phyloP scores from a whole-genome alignment of 78 protist species.

The Dictyostelium firmibasis region DNA sequence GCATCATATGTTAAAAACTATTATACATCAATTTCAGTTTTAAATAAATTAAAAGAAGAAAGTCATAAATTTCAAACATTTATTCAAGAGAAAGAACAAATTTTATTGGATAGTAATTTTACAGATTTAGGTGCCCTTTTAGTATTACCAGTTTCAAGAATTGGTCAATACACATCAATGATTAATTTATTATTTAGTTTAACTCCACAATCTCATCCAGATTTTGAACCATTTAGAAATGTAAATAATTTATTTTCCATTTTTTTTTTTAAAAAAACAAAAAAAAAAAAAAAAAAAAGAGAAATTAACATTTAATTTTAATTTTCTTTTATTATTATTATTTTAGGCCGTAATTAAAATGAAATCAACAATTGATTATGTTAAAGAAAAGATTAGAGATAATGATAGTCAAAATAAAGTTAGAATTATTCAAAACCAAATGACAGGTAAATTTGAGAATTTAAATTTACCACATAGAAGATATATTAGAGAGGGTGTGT shows the following conservation, averaged over 20 bases:
- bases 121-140: constrained; percentile 41
- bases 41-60: constrained; percentile 56
- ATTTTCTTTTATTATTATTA: background rate
- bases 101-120: background rate
- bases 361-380: constrained; percentile 71
- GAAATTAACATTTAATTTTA: background rate
- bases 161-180: constrained; percentile 48
- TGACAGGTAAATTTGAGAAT: constrained; percentile 58
- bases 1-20: constrained; percentile 67
- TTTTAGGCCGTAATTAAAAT: constrained; percentile 56
- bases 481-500: constrained; percentile 40
- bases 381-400: constrained; percentile 64
- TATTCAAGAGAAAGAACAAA: constrained; percentile 54
- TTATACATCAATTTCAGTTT: constrained; percentile 46
- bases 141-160: constrained; percentile 50
- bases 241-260: background rate
- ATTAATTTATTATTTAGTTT: background rate
- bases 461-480: constrained; percentile 75
- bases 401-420: constrained; percentile 69
- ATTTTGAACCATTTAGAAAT: constrained; percentile 37
- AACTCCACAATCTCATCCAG: constrained; percentile 55
- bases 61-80: constrained; percentile 56
- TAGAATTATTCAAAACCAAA: constrained; percentile 38
- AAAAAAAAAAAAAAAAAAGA: background rate
- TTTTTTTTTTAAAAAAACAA: background rate